Conservation (phyloP, 176 grass and related monocot species). For the Saccharum officinarum region DNA sequence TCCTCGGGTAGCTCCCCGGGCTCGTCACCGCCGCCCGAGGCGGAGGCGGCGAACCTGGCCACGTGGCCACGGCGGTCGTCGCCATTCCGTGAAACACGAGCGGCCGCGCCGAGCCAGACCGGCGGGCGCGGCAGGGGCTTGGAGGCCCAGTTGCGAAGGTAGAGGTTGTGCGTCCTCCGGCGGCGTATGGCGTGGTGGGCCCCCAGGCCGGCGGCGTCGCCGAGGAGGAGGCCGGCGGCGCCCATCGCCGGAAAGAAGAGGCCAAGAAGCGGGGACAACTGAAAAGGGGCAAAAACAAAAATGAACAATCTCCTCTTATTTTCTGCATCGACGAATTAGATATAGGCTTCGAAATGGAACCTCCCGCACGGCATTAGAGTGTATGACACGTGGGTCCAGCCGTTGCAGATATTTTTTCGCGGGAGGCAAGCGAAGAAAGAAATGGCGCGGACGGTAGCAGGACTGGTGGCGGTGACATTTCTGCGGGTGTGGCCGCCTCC, state of each 20-base stretch:
- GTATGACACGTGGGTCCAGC: background rate
- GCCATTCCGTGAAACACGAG: background rate
- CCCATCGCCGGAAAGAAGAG: slow-evolving; percentile 43
- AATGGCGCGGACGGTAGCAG: background rate
- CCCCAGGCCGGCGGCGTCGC: slow-evolving; percentile 47
- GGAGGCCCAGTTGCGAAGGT: slow-evolving; percentile 33
- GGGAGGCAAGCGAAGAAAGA: background rate
- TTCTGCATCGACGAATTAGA: background rate
- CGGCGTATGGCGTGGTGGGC: background rate
- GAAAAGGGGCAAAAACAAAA: background rate
- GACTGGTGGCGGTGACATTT: slow-evolving; percentile 9
- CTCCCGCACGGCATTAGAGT: background rate
- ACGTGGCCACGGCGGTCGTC: background rate
- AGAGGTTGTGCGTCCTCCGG: slow-evolving; percentile 7
- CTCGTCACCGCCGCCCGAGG: slow-evolving; percentile 37
- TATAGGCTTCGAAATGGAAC: background rate
- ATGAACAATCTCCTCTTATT: background rate
- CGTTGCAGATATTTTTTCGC: background rate
- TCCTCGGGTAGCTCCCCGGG: slow-evolving; percentile 29
- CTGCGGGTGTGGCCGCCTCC: background rate
- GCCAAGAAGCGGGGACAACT: background rate
- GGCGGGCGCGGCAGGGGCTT: slow-evolving; percentile 1
- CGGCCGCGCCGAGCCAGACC: background rate
- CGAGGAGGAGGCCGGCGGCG: slow-evolving; percentile 60
- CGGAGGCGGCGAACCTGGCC: slow-evolving; percentile 41